Evolutionary conservation across 768 basidiomycete species (phyloP).

Genomic region (Lactarius deliciosus): DNA sequence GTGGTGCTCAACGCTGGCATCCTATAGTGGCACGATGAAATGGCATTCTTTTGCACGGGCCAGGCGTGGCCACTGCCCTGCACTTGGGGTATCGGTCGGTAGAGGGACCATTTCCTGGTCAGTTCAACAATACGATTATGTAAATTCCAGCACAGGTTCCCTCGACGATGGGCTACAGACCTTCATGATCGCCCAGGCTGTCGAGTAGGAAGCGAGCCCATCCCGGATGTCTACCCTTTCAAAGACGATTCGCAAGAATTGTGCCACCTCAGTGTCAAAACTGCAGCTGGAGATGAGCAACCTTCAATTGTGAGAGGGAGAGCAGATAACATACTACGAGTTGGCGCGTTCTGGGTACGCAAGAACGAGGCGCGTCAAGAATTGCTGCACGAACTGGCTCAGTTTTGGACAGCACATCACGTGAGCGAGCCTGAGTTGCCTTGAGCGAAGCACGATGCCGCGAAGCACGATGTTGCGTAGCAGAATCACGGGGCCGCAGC

Average conservation of each 20-base stretch:
- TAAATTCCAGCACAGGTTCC: not conserved
- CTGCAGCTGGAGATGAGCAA: not conserved
- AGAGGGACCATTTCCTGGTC: conserved; percentile 20
- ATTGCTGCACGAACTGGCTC: conserved; percentile 22
- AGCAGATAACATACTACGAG: conserved; percentile 8
- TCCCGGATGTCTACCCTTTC: conserved; percentile 9
- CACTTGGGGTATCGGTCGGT: conserved; percentile 18
- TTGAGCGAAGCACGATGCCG: conserved; percentile 18
- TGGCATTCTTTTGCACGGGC: not conserved
- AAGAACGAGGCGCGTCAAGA: conserved; percentile 14
- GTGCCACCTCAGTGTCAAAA: conserved; percentile 21
- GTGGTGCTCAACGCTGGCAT: not conserved
- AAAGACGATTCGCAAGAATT: conserved; percentile 8
- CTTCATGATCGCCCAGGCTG: conserved; percentile 22
- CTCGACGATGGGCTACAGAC: conserved; percentile 2
- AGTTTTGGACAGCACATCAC: conserved; percentile 16
- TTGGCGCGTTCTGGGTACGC: conserved; percentile 18
- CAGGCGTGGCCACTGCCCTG: conserved; percentile 15
- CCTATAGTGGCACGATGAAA: not conserved
- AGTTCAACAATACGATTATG: not conserved
- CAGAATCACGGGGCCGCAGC: not conserved
- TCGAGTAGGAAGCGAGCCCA: conserved; percentile 5
- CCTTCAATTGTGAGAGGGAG: not conserved
- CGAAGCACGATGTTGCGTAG: not conserved
- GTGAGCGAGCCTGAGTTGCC: conserved; percentile 16